phyloP scores from a whole-genome alignment of 768 basidiomycete species.

The Tephrocybe sp. region DNA sequence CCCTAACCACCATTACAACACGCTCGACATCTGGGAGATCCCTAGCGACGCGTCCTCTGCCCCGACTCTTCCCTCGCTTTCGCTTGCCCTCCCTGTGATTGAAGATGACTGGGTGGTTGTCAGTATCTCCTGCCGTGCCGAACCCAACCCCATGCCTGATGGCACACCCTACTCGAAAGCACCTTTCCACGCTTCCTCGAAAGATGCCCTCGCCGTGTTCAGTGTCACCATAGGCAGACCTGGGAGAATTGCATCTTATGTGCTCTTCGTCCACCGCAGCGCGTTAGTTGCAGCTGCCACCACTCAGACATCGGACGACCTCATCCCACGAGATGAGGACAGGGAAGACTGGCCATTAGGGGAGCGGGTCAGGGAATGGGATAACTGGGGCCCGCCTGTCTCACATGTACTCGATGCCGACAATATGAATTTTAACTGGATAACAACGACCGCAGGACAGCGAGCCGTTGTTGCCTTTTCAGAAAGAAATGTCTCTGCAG shows the following conservation, averaged over 20 bases:
- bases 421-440: conserved; percentile 13
- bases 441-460: conserved; percentile 24
- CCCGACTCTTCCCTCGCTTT: neutral
- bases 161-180: neutral
- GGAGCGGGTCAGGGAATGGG: conserved; percentile 13
- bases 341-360: neutral
- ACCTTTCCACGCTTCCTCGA: conserved; percentile 7
- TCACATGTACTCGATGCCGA: conserved; percentile 19
- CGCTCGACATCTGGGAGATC: conserved; percentile 26
- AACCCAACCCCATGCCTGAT: conserved; percentile 13
- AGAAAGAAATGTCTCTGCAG: neutral
- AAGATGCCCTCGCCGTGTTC: conserved; percentile 14
- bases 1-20: conserved; percentile 19
- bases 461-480: conserved; percentile 15
- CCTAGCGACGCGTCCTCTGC: neutral
- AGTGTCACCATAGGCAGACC: neutral
- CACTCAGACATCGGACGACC: conserved; percentile 1
- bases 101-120: neutral
- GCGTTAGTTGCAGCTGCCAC: conserved; percentile 3
- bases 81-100: conserved; percentile 4
- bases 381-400: conserved; percentile 20
- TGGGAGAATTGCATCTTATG: neutral
- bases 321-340: neutral
- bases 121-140: conserved; percentile 12
- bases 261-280: conserved; percentile 11